Evolutionary conservation across 2,329 filamentous ascomycete genomes (phyloP).

Genomic region (Macrophomina pseudophaseolina): DNA sequence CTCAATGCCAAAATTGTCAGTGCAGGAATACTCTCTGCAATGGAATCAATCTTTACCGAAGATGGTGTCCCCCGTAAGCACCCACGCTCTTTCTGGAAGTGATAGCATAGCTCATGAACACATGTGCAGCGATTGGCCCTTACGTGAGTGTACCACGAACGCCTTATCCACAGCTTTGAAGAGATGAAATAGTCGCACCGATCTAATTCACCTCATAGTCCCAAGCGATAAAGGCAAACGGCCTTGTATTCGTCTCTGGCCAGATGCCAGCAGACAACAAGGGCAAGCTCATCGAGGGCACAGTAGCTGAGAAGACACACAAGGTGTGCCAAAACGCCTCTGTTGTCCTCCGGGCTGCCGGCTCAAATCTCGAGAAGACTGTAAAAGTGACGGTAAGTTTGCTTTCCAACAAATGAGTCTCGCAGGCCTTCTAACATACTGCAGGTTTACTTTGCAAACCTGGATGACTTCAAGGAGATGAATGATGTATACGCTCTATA

Average conservation of each 20-base stretch:
- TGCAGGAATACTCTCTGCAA: not conserved
- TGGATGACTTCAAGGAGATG: constrained; percentile 10
- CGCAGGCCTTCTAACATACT: no score
- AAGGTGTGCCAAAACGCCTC: not conserved
- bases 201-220: not conserved
- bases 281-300: not conserved
- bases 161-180: no score
- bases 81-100: not conserved
- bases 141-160: not conserved
- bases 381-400: not conserved
- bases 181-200: not conserved
- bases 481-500: not conserved
- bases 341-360: not conserved
- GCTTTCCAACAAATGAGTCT: no score
- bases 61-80: not conserved
- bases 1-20: no score
- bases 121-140: not conserved
- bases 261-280: not conserved
- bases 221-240: not conserved
- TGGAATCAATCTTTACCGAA: not conserved
- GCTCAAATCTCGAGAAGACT: not conserved
- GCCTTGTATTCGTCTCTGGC: not conserved
- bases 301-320: not conserved
- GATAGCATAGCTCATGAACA: not conserved
- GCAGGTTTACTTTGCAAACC: not conserved